phyloP scores from a whole-genome alignment of 768 basidiomycete species.

The Lactarius indigo region DNA sequence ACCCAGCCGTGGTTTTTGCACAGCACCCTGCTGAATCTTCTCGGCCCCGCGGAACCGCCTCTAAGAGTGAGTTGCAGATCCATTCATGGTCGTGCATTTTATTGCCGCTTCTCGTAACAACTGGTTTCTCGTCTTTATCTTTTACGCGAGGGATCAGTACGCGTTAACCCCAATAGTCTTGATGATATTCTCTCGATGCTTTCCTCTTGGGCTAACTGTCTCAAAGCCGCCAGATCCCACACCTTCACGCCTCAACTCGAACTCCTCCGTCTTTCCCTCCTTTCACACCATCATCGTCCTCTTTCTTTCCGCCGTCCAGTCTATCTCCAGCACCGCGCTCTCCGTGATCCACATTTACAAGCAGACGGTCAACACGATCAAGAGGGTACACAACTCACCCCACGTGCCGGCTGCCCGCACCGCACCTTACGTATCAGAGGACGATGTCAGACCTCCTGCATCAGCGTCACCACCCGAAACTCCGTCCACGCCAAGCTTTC shows the following conservation, averaged over 20 bases:
- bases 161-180: not conserved
- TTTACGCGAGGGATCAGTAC: not conserved
- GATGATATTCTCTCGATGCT: not conserved
- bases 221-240: conserved; percentile 28
- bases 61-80: conserved; percentile 10
- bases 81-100: not conserved
- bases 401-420: not conserved
- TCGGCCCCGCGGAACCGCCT: conserved; percentile 41
- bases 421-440: not conserved
- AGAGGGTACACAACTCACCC: conserved; percentile 47
- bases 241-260: conserved; percentile 30
- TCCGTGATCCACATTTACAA: conserved; percentile 66
- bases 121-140: not conserved
- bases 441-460: not conserved
- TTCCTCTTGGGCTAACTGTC: not conserved
- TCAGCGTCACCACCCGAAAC: conserved; percentile 5
- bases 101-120: not conserved
- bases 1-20: conserved; percentile 92
- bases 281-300: conserved; percentile 58
- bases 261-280: conserved; percentile 29
- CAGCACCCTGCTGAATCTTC: conserved; percentile 57
- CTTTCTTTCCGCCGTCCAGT: conserved; percentile 70
- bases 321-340: conserved; percentile 65
- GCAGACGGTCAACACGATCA: conserved; percentile 59
- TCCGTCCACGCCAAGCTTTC: not conserved